Evolutionary conservation across 2,329 filamentous ascomycete genomes (phyloP).

Genomic region (Colletotrichum euphorbiae): DNA sequence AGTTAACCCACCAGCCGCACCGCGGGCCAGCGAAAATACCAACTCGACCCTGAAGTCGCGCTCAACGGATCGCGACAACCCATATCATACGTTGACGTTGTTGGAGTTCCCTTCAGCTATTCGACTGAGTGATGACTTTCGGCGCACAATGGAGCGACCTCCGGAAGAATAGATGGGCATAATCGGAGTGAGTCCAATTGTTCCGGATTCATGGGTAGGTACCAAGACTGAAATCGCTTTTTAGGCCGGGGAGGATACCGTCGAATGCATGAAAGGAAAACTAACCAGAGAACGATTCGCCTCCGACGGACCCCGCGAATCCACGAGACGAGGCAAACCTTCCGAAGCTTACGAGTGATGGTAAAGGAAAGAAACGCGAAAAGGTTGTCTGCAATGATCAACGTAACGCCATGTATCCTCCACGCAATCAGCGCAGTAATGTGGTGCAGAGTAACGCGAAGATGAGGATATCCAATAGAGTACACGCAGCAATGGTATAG

Average conservation of each 20-base stretch:
- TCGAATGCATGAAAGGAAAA: too few species aligned
- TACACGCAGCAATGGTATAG: background rate
- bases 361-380: too few species aligned
- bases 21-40: background rate
- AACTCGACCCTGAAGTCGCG: background rate
- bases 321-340: too few species aligned
- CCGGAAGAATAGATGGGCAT: background rate
- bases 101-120: conserved; percentile 3
- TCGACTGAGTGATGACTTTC: background rate
- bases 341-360: too few species aligned
- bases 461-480: too few species aligned
- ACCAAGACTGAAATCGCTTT: too few species aligned
- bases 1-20: background rate
- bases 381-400: too few species aligned
- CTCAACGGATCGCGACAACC: background rate
- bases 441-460: too few species aligned
- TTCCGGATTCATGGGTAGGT: too few species aligned
- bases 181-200: background rate
- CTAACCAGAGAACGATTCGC: rapidly evolving
- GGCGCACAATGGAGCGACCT: background rate
- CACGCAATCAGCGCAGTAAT: too few species aligned
- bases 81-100: background rate
- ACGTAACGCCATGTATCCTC: too few species aligned
- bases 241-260: background rate
- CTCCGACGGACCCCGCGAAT: too few species aligned